phyloP scores from a whole-genome alignment of 306 rosid genomes.

The Hippophae rhamnoides region DNA sequence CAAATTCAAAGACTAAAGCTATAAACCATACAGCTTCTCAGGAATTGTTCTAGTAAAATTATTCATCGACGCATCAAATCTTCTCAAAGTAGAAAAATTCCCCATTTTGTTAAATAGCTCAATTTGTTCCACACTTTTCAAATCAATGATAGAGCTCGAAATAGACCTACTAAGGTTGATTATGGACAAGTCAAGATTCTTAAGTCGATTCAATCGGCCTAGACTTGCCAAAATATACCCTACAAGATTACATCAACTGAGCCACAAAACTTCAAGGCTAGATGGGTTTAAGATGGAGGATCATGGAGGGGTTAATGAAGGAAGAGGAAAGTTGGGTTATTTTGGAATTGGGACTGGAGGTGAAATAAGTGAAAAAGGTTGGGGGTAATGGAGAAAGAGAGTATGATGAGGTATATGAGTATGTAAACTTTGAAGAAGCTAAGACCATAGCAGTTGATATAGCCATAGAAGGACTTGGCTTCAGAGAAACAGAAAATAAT shows the following conservation, averaged over 20 bases:
- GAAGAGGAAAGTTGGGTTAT: conserved; percentile 49
- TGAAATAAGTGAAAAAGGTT: conserved; percentile 10
- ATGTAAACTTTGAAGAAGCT: conserved; percentile 37
- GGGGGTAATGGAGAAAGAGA: conserved; percentile 16
- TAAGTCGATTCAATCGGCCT: conserved; percentile 22
- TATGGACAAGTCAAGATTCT: conserved; percentile 55
- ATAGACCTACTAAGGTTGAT: too few species aligned
- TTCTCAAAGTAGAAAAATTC: too few species aligned
- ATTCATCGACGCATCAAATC: too few species aligned
- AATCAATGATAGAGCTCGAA: too few species aligned
- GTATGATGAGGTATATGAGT: conserved; percentile 19
- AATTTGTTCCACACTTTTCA: too few species aligned
- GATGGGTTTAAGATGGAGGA: conserved; percentile 35
- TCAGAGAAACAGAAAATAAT: background rate
- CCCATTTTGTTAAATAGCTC: too few species aligned
- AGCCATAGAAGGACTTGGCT: conserved; percentile 30
- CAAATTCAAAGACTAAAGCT: too few species aligned
- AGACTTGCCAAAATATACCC: conserved; percentile 47
- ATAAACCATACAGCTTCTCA: too few species aligned
- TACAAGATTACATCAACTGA: conserved; percentile 25
- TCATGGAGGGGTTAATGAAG: conserved; percentile 47
- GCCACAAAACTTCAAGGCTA: conserved; percentile 50
- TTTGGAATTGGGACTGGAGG: conserved; percentile 25
- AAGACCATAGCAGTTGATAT: conserved; percentile 35
- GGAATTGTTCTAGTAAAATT: too few species aligned